Percentiles rank a stretch among this genome's conserved stretches.
phyloP scores from a whole-genome alignment of 148 eudicot genomes.

The Rhododendron williamsianum region DNA sequence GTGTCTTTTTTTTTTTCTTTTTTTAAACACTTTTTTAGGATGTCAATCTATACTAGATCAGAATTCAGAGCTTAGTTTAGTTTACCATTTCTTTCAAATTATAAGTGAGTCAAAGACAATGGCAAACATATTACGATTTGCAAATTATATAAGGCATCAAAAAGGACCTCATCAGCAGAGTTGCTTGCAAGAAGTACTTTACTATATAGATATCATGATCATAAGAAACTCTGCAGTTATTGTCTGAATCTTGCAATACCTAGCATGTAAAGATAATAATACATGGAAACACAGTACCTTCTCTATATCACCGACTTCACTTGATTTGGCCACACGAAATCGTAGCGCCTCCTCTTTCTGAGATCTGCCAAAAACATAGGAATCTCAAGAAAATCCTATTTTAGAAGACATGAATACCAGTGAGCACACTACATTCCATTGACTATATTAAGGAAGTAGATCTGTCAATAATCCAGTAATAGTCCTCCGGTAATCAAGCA shows the following conservation, averaged over 20 bases:
- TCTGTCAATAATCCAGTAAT: background rate
- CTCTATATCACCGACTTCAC: conserved; percentile 78
- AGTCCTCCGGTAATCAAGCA: background rate
- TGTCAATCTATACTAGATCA: background rate
- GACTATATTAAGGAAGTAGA: background rate
- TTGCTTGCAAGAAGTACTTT: background rate
- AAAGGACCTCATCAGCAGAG: background rate
- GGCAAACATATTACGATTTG: background rate
- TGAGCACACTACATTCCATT: background rate
- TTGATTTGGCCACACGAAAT: conserved; percentile 76
- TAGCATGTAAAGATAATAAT: background rate
- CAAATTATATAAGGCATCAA: background rate
- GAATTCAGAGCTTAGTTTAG: background rate
- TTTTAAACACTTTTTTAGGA: background rate
- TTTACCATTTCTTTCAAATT: background rate
- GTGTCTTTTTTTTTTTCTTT: too few relatives aligned
- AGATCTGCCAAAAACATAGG: conserved; percentile 34
- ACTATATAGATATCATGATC: background rate
- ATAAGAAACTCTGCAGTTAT: background rate
- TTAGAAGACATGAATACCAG: background rate
- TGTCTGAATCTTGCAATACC: background rate
- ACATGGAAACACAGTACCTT: conserved; percentile 38
- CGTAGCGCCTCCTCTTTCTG: conserved; percentile 91
- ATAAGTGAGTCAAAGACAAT: background rate
- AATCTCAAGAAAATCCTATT: conserved; percentile 7